phyloP scores from a whole-genome alignment of 2,329 filamentous ascomycete genomes.

The Colletotrichum cereale region DNA sequence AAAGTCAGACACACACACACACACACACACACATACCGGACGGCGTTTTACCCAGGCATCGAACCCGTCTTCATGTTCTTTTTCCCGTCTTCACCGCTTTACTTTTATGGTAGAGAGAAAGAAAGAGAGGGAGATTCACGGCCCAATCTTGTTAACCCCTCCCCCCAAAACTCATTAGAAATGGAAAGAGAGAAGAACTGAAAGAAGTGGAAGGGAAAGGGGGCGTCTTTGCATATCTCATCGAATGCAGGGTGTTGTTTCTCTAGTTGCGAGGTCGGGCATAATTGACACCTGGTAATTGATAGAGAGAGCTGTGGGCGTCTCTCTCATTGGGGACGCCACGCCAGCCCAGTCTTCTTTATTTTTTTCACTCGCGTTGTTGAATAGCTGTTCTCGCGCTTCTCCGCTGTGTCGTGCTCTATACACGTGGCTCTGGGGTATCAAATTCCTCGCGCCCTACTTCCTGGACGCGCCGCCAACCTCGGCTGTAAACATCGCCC shows the following conservation, averaged over 20 bases:
- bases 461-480: neutral
- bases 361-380: neutral
- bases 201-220: neutral
- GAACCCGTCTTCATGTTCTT: neutral
- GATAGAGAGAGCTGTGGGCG: conserved; percentile 4
- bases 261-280: conserved; percentile 4
- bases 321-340: neutral
- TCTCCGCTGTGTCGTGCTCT: neutral
- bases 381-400: neutral
- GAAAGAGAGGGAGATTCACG: conserved; percentile 1
- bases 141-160: conserved; percentile 12
- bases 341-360: neutral
- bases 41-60: conserved; percentile 39
- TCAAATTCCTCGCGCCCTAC: neutral
- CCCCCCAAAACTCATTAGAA: conserved; percentile 9
- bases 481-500: neutral
- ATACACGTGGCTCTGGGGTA: conserved; percentile 5
- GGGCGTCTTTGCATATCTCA: conserved; percentile 35
- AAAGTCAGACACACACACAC: conserved; percentile 2
- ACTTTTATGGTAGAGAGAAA: conserved; percentile 22
- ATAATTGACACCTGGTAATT: conserved; percentile 26
- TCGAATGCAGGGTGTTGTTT: conserved; percentile 9
- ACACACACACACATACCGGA: conserved; percentile 9
- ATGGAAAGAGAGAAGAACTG: neutral
- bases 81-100: neutral